Evolutionary conservation across 1,139 yeast genomes (phyloP), one percentile per base, ranked within the genome.

Genomic region (Suhomyces bolitotheri): DNA sequence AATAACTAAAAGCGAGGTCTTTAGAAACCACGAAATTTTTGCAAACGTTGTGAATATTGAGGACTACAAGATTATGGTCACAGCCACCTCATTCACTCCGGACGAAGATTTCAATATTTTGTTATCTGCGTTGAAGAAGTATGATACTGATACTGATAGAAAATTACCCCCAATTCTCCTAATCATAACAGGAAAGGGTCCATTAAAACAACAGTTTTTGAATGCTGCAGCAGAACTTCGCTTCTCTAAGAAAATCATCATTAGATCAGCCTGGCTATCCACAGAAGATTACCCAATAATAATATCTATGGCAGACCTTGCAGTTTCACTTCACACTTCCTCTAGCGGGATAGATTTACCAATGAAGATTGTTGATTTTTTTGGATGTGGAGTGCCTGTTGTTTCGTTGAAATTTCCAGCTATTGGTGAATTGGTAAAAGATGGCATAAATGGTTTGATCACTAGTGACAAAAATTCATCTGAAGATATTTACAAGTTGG

Each of bases 371-470:
- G 83, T 92, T 7, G 99, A 92, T 54, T 82, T 92, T 75, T 90
- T 90, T 67, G 98, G 98, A 0, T 87, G 95, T 45, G 98, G 98
- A 0, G 67, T 92, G 6, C 99, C 98, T 1, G 97, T 89, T 0
- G 68, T 90, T 3, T 79, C 96, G 0, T 65, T 90, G 38, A 66
- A 71, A 25, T 92, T 86, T 56, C 80, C 84, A 0, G 94, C 96
- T 7, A 71, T 85, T 15, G 64, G 64, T 7, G 92, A 83, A 49
- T 57, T 83, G 34, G 84, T 83, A 3, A 56, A 64, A 31, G 60
- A 73, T 28, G 60, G 60, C 0, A 51, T 51, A 1, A 76, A 77
- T 47, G 84, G 81, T 8, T 46, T 70, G 27, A 49, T 75, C 2
- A 43, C 48, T 14, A 51, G 22, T 73, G 77, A 51, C 79, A 72